Evolutionary conservation across 768 basidiomycete genomes (phyloP), one percentile per base, ranked within the genome.

Genomic region (Trametes cubensis): DNA sequence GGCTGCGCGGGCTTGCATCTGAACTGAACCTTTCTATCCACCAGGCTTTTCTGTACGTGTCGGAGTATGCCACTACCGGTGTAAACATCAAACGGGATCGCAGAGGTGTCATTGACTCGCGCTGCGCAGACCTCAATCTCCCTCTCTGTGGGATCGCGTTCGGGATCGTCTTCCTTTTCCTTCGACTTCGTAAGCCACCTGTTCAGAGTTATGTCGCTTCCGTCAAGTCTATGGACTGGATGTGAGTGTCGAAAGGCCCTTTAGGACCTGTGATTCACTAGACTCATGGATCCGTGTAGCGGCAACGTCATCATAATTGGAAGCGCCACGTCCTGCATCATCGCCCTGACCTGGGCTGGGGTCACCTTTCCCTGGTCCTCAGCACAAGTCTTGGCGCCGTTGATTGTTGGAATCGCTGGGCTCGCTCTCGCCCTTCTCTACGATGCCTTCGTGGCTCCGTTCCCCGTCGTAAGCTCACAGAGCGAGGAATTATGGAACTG

Each of bases 171-270:
- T 18, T 57, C 14, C 3, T 52, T 25, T 63, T 66, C 40, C 53
- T 66, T 2, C 39, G 46, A 2, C 45, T 66, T 8, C 44, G 30
- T 10, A 67, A 65, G 1, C 77, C 77, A 1, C 44, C 46, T 5
- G 38, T 45, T 17, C 51, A 56, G 4, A 47, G 71, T 21, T 18
- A 42, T 23, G 48, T 63, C 17, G 71, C 71, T 6, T 41, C 58
- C 55, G 41, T 74, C n/a, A 18, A 14, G 15, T 60, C 62, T 5
- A 69, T 78, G n/a, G 77, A 78, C 47, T 78, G 78, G 78, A 70
- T 73, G 75, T 76, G 59, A 52, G 77, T 65, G n/a, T 20, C 6
- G 6, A 21, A 7, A 15, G 8, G 4, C 11, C 30, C 17, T 28
- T 8, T 14, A 18, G 21, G 14, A 25, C 4, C 18, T 18, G 4